These are phyloP conservation scores for Hypomontagnella submonticulosa DNA, from an alignment of 495 filamentous ascomycete species.

Conservation along the genomic window DNA sequence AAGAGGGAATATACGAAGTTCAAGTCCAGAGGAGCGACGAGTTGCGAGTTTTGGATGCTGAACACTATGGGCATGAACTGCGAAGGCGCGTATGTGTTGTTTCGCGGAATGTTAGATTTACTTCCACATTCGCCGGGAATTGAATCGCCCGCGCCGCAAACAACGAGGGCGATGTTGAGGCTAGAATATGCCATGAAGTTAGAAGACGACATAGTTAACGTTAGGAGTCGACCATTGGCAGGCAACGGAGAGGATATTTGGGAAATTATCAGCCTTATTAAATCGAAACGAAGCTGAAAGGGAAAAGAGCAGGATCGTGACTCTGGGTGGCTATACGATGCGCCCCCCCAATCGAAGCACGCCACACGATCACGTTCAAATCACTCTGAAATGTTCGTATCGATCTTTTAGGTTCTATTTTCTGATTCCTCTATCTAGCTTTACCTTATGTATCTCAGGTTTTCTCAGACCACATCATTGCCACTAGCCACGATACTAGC, in stretches of 20 bases:
- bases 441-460: too few species aligned
- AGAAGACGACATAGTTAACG: neutral
- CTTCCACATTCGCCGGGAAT: conserved; percentile 43
- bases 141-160: conserved; percentile 2
- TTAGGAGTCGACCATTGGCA: conserved; percentile 1
- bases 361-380: too few species aligned
- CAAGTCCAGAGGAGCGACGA: conserved; percentile 34
- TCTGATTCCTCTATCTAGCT: too few species aligned
- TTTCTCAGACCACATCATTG: too few species aligned
- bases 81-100: conserved; percentile 54
- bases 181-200: neutral
- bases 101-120: conserved; percentile 55
- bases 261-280: too few species aligned
- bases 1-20: conserved; percentile 14
- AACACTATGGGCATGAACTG: conserved; percentile 52
- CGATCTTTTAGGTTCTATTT: too few species aligned
- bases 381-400: too few species aligned
- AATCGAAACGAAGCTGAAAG: too few species aligned
- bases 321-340: too few species aligned
- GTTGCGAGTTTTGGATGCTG: conserved; percentile 50
- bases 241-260: neutral
- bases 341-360: too few species aligned
- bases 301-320: too few species aligned
- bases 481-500: too few species aligned
- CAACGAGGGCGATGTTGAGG: neutral